A percentile compares a stretch with the other conserved stretches of the same genome.
Evolutionary conservation across 176 grass and related monocot genomes (phyloP).

Genomic region (Oryza glumipatula): DNA sequence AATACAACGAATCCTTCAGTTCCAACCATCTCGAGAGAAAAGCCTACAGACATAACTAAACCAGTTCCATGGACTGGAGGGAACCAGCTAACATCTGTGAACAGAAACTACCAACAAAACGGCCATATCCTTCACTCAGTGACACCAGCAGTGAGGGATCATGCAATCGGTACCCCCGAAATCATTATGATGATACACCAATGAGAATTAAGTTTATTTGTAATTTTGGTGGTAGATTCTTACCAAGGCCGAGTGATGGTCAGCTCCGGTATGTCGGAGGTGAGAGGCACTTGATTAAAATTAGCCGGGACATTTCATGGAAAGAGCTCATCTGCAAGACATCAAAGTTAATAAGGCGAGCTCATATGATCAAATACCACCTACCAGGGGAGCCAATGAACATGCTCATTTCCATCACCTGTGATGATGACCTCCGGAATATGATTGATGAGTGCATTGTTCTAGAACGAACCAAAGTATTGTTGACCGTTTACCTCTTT

Average conservation of each 20-base stretch:
- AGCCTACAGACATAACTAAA: conserved; percentile 23
- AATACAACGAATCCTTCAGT: not conserved
- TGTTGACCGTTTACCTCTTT: conserved; percentile 79
- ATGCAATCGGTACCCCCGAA: conserved; percentile 30
- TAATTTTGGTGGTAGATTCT: conserved; percentile 76
- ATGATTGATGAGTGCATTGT: conserved; percentile 87
- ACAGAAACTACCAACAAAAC: conserved; percentile 21
- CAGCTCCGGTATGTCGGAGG: conserved; percentile 82
- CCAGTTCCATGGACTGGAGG: conserved; percentile 40
- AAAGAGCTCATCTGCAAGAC: conserved; percentile 59
- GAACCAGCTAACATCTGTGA: conserved; percentile 17
- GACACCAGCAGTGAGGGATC: conserved; percentile 38
- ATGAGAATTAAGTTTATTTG: conserved; percentile 75
- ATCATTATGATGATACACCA: conserved; percentile 24
- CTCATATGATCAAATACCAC: conserved; percentile 81
- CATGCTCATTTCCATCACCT: conserved; percentile 80
- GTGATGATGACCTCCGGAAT: conserved; percentile 72
- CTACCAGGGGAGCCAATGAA: conserved; percentile 73
- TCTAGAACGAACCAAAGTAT: conserved; percentile 46
- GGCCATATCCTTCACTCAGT: conserved; percentile 33
- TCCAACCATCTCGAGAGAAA: not conserved
- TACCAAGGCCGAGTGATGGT: conserved; percentile 75
- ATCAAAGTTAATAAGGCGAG: conserved; percentile 43
- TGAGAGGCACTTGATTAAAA: conserved; percentile 62
- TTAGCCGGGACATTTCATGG: conserved; percentile 68